Evolutionary conservation across 805 yeast species (phyloP).

Genomic region (Candida anglica): DNA sequence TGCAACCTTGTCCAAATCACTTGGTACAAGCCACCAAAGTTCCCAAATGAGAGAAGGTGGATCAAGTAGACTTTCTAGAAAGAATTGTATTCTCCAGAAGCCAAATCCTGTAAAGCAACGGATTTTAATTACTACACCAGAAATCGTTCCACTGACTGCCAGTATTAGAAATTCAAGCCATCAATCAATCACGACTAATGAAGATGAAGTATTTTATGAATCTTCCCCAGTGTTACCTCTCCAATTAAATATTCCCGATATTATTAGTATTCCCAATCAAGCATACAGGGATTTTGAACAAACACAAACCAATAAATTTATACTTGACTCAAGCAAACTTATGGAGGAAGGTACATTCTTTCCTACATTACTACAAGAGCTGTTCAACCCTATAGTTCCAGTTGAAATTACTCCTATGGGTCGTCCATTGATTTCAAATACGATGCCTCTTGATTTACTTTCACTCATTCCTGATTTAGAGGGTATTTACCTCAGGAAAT

Average conservation of each 20-base stretch:
- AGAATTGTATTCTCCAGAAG: background rate
- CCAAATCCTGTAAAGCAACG: background rate
- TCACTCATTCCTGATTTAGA: slow-evolving; percentile 5
- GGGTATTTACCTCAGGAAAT: slow-evolving; percentile 4
- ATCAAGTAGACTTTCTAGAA: too few relatives aligned
- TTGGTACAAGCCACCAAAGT: background rate
- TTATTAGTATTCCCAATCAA: background rate
- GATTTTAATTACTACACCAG: background rate
- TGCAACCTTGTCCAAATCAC: slow-evolving; percentile 1
- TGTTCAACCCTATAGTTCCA: slow-evolving; percentile 7
- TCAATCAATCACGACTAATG: slow-evolving; percentile 4
- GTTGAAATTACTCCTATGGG: slow-evolving; percentile 10
- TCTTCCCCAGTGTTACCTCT: slow-evolving; percentile 11
- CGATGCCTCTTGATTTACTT: slow-evolving; percentile 6
- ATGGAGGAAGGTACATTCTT: slow-evolving; percentile 5
- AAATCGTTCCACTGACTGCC: background rate
- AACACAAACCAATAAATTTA: slow-evolving; percentile 1
- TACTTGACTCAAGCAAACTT: slow-evolving; percentile 1
- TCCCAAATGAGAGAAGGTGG: background rate
- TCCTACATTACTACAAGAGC: slow-evolving; percentile 8
- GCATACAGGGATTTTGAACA: slow-evolving; percentile 3
- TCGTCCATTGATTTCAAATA: slow-evolving; percentile 8
- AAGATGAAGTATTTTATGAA: slow-evolving; percentile 13
- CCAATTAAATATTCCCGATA: background rate
- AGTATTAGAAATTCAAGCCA: too few relatives aligned